Base-by-base conservation (phyloP, 2,329 filamentous ascomycete genomes). In the Fusarium bulbicola region DNA sequence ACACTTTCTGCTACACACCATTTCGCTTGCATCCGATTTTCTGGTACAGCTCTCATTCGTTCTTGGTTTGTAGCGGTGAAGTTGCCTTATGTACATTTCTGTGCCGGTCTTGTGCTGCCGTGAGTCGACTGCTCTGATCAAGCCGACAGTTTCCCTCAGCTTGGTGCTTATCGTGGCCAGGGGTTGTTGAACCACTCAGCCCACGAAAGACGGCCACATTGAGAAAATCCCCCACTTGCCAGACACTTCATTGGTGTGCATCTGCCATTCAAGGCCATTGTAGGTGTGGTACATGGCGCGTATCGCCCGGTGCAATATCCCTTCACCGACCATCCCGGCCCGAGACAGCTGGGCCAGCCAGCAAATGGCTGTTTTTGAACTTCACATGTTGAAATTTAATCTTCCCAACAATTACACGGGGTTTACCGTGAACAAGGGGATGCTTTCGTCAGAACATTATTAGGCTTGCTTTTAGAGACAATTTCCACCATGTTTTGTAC, bases 41-140 rank as follows among this genome's bases (percentile, higher is more conserved):
- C 70, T 66, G 42, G 63, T 61, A 34, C 54, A 46, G 20, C 52
- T 57, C 60, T 69, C 53, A 77, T 77, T 77, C 71, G 75, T 28
- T 28, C 37, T 40, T 59, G 47, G 39, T 24, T 66, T 76, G 61
- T 74, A 62, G 75, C 75, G 75, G 75, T 77, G 75, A 71, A 74
- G 47, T 59, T 64, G 43, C 66, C 56, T 50, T 39, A 26, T 26
- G 26, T 26, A 61, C 42, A 64, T 50, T 40, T 59, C 39, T 66
- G 37, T 60, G 59, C 52, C 53, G 54, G 59, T 52, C 67, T 45
- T 74, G 67, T 74, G 66, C 60, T 64, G 61, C 62, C 49, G 59
- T 59, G 66, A 63, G 49, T 72, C 61, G 56, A 64, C 63, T 39
- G 46, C 54, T 60, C 32, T 54, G 47, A 68, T 64, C 61, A 68